Evolutionary conservation across 306 rosid species (phyloP).

Genomic region (Lithocarpus polystachyus): DNA sequence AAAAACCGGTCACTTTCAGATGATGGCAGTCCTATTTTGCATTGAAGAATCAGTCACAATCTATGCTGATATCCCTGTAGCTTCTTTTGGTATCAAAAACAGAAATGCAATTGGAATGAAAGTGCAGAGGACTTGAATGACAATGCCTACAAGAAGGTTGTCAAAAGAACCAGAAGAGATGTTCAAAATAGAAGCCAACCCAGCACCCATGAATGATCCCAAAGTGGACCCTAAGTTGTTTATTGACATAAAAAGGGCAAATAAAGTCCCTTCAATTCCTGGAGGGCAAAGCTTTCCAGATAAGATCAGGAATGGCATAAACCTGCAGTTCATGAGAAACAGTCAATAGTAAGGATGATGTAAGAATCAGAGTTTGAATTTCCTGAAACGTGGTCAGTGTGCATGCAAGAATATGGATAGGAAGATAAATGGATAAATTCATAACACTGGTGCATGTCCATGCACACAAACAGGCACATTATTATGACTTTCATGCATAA

Average conservation of each 20-base stretch:
- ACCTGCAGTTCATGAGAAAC: slow-evolving; percentile 48
- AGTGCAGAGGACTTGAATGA: slow-evolving; percentile 59
- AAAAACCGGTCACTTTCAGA: not conserved
- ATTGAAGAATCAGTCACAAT: slow-evolving; percentile 7
- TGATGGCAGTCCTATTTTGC: not conserved
- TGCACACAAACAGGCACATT: not conserved
- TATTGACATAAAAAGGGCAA: slow-evolving; percentile 89
- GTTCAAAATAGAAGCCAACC: slow-evolving; percentile 66
- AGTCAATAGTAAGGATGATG: not conserved
- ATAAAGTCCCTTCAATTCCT: slow-evolving; percentile 86
- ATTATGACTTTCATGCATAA: slow-evolving; percentile 1
- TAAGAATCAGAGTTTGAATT: slow-evolving; percentile 1
- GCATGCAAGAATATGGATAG: not conserved
- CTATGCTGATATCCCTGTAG: slow-evolving; percentile 66
- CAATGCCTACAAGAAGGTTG: slow-evolving; percentile 59
- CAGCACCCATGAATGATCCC: slow-evolving; percentile 72
- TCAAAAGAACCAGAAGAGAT: slow-evolving; percentile 78
- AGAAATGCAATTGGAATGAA: slow-evolving; percentile 70
- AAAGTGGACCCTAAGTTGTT: slow-evolving; percentile 71
- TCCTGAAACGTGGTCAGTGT: not conserved
- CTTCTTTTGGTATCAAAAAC: slow-evolving; percentile 82
- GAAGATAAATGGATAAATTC: slow-evolving; percentile 3
- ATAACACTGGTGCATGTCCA: not conserved
- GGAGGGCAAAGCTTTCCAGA: slow-evolving; percentile 90
- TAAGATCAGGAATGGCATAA: slow-evolving; percentile 83